These are phyloP conservation scores for Camellia oleifera DNA, from an alignment of 179 eudicot genomes.

Conservation along the genomic window DNA sequence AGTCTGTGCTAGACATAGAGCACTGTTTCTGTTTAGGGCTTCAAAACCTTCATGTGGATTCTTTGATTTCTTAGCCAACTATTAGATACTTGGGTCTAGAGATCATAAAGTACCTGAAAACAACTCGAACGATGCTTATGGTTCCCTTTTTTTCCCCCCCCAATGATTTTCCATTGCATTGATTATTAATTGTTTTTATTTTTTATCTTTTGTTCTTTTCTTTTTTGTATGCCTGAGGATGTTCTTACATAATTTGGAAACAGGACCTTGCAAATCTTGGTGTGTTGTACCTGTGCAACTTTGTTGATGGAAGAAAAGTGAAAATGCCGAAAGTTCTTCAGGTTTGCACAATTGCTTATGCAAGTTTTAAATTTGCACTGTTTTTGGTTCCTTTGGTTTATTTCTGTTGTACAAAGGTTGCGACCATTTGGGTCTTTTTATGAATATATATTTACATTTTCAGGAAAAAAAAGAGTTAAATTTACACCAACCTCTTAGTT, in stretches of 20 bases:
- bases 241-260: constrained; percentile 16
- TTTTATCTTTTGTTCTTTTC: neutral
- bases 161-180: neutral
- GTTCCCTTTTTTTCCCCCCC: neutral
- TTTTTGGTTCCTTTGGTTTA: too few species aligned
- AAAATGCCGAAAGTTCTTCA: constrained; percentile 28
- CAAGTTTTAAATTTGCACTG: neutral
- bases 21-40: neutral
- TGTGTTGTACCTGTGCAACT: constrained; percentile 45
- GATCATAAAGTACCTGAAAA: neutral
- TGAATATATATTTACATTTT: too few species aligned
- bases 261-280: constrained; percentile 64
- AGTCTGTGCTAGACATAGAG: neutral
- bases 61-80: neutral
- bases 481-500: neutral
- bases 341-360: neutral
- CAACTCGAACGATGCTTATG: neutral
- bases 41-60: neutral
- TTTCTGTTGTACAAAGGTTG: too few species aligned
- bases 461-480: too few species aligned
- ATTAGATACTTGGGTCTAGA: neutral
- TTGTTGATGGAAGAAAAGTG: constrained; percentile 42
- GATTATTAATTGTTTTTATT: neutral
- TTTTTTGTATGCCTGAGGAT: neutral
- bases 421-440: too few species aligned